These are phyloP conservation scores for Candida xyloterini DNA, from an alignment of 805 yeast species.

Conservation along the genomic window DNA sequence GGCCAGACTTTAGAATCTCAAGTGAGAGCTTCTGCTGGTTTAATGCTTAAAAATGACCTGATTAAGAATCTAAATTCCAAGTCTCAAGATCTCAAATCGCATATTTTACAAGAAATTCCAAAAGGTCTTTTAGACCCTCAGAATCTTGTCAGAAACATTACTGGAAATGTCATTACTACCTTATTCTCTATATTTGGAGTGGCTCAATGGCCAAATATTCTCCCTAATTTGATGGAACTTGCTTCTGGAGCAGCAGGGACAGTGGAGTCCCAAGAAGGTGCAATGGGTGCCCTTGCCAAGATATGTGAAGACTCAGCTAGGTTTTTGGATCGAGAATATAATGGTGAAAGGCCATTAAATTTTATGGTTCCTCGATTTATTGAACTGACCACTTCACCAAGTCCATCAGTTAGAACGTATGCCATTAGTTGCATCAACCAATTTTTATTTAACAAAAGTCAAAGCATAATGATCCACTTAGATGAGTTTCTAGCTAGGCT, in stretches of 20 bases:
- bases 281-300: constrained; percentile 76
- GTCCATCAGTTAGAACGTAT: constrained; percentile 53
- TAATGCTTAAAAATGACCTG: constrained; percentile 77
- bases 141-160: constrained; percentile 73
- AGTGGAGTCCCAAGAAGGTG: constrained; percentile 58
- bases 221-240: constrained; percentile 66
- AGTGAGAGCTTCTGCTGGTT: constrained; percentile 84
- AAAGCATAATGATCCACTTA: constrained; percentile 56
- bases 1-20: constrained; percentile 49
- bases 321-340: constrained; percentile 60
- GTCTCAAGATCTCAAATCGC: constrained; percentile 31
- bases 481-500: constrained; percentile 65
- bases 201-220: constrained; percentile 66
- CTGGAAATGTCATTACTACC: constrained; percentile 88
- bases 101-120: constrained; percentile 36
- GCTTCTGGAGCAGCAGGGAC: constrained; percentile 46
- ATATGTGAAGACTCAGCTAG: constrained; percentile 85
- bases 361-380: constrained; percentile 66
- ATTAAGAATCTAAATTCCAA: constrained; percentile 36
- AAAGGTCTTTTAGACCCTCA: constrained; percentile 52
- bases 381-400: constrained; percentile 41
- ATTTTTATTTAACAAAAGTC: constrained; percentile 68
- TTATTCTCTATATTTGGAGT: constrained; percentile 67
- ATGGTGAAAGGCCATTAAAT: constrained; percentile 65
- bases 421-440: constrained; percentile 73